Conservation (phyloP, 2,329 filamentous ascomycete genomes). For the Talaromyces sp. region DNA sequence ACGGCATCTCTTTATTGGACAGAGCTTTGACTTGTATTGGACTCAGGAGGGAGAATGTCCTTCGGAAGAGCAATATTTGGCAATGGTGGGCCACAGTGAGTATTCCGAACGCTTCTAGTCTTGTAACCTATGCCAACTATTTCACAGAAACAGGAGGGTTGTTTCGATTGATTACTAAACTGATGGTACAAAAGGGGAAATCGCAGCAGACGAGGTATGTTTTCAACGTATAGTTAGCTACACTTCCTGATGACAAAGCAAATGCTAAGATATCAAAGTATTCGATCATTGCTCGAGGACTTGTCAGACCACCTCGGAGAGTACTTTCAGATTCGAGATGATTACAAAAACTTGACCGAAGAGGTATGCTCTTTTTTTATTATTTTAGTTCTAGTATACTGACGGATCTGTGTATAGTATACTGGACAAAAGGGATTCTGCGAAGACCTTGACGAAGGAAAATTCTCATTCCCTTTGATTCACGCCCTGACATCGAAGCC, state of each 20-base stretch:
- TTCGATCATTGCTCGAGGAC: not conserved
- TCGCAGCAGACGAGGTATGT: not conserved
- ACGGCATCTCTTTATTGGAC: not conserved
- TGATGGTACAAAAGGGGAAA: not conserved
- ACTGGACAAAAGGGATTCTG: not conserved
- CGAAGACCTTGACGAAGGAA: not conserved
- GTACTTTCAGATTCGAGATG: slow-evolving; percentile 6
- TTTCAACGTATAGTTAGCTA: no score
- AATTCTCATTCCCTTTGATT: not conserved
- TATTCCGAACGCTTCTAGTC: not conserved
- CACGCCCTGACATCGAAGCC: not conserved
- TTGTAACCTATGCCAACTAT: not conserved
- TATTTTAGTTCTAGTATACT: not conserved
- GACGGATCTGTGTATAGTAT: not conserved
- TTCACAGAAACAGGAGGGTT: not conserved
- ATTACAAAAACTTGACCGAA: slow-evolving; percentile 5
- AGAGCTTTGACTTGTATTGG: slow-evolving; percentile 8
- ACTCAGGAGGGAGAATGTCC: not conserved
- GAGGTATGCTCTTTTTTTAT: slow-evolving; percentile 1
- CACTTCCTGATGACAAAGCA: no score
- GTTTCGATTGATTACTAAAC: not conserved
- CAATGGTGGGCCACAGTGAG: not conserved
- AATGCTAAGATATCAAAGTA: not conserved
- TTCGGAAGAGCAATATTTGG: not conserved
- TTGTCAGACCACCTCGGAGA: not conserved